Evolutionary conservation across 805 yeast genomes (phyloP).

Genomic region (Yamadazyma takamatsuzukensis): DNA sequence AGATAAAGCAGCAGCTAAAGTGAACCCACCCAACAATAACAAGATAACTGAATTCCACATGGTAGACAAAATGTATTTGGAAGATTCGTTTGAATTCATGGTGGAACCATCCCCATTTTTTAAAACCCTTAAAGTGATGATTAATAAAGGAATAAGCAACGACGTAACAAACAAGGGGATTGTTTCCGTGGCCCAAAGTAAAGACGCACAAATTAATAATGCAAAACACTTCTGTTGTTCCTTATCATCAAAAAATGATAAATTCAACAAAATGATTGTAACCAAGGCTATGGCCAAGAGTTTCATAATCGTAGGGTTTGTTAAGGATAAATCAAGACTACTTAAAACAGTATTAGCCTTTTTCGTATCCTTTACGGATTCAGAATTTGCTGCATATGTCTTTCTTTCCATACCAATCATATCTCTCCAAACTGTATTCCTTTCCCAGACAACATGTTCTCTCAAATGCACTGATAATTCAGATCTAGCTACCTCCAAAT

Average conservation of each 20-base stretch:
- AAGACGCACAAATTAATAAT: constrained; percentile 71
- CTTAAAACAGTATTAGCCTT: constrained; percentile 6
- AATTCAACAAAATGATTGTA: constrained; percentile 36
- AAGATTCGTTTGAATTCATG: constrained; percentile 41
- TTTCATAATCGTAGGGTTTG: constrained; percentile 38
- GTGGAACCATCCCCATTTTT: constrained; percentile 49
- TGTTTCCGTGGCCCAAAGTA: constrained; percentile 95
- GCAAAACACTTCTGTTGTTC: constrained; percentile 61
- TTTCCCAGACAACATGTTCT: constrained; percentile 55
- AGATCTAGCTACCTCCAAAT: constrained; percentile 43
- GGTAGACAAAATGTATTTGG: constrained; percentile 42
- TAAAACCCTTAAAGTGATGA: constrained; percentile 68
- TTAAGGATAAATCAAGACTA: constrained; percentile 23
- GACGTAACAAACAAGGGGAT: constrained; percentile 91
- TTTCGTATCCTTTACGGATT: constrained; percentile 12
- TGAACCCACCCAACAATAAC: constrained; percentile 51
- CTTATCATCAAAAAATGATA: constrained; percentile 30
- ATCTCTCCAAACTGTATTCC: constrained; percentile 55
- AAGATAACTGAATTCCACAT: constrained; percentile 56
- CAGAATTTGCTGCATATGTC: constrained; percentile 56
- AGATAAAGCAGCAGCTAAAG: constrained; percentile 53
- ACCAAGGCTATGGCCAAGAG: constrained; percentile 44
- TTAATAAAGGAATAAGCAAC: constrained; percentile 72
- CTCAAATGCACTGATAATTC: constrained; percentile 56
- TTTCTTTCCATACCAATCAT: constrained; percentile 70